phyloP scores from a whole-genome alignment of 306 rosid genomes.

The Alnus glutinosa region DNA sequence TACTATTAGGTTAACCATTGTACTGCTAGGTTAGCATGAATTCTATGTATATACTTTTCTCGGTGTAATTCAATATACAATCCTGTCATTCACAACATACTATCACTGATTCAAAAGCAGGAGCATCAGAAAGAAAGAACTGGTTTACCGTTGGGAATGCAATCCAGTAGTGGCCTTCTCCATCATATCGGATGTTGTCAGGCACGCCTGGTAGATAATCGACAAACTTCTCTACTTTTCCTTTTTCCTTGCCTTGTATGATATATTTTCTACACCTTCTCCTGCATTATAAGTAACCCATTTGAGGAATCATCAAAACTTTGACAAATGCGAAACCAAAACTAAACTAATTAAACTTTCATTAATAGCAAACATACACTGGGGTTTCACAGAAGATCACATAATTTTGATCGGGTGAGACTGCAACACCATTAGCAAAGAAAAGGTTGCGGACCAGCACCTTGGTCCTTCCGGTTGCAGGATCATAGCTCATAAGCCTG shows the following conservation, averaged over 20 bases:
- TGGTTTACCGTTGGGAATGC: slow-evolving; percentile 36
- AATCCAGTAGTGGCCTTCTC: slow-evolving; percentile 65
- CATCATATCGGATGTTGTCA: slow-evolving; percentile 70
- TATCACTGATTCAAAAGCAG: not conserved
- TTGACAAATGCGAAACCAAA: not conserved
- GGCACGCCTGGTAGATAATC: slow-evolving; percentile 54
- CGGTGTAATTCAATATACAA: no score
- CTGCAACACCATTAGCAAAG: slow-evolving; percentile 62
- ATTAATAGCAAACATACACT: slow-evolving; percentile 30
- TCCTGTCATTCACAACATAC: no score
- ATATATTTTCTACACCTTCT: slow-evolving; percentile 55
- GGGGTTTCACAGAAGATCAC: slow-evolving; percentile 61
- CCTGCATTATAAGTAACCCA: slow-evolving; percentile 34
- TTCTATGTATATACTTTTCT: no score
- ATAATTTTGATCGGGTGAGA: slow-evolving; percentile 56
- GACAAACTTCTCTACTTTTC: slow-evolving; percentile 50
- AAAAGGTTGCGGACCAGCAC: slow-evolving; percentile 48
- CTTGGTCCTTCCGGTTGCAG: slow-evolving; percentile 46
- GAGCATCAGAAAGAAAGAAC: not conserved
- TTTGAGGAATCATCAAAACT: not conserved
- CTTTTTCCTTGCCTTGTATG: slow-evolving; percentile 49
- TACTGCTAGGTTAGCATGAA: no score
- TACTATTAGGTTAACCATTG: no score
- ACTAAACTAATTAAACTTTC: not conserved
- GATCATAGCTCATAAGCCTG: slow-evolving; percentile 59